Conservation (phyloP, 495 filamentous ascomycete species). For the Oidiodendron maius region DNA sequence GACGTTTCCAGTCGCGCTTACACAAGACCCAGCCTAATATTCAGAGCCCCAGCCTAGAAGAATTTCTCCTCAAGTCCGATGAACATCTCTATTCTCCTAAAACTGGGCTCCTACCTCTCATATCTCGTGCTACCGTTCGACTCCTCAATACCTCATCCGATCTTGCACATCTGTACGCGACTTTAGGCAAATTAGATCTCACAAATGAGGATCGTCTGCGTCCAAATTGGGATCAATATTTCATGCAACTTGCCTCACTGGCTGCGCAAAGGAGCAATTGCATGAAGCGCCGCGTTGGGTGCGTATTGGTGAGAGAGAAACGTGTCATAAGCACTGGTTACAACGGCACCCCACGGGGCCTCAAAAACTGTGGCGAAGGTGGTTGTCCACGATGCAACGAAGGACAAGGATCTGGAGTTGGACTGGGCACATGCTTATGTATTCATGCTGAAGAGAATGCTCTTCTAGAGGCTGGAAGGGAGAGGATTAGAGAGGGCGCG, state of each 20-base stretch:
- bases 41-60: constrained; percentile 54
- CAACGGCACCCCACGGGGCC: constrained; percentile 85
- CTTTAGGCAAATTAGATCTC: constrained; percentile 65
- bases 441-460: constrained; percentile 98
- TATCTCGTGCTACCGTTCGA: constrained; percentile 72
- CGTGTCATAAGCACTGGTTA: constrained; percentile 95
- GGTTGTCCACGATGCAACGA: constrained; percentile 86
- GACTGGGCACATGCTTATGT: constrained; percentile 81
- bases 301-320: constrained; percentile 83
- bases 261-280: constrained; percentile 91
- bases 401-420: constrained; percentile 60
- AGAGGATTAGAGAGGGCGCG: constrained; percentile 67
- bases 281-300: constrained; percentile 95
- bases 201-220: constrained; percentile 73
- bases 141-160: constrained; percentile 78
- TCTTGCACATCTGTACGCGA: constrained; percentile 58
- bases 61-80: constrained; percentile 75
- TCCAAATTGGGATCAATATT: constrained; percentile 96
- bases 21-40: constrained; percentile 7
- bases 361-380: constrained; percentile 88
- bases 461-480: constrained; percentile 85
- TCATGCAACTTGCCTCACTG: constrained; percentile 90
- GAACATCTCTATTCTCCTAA: constrained; percentile 63
- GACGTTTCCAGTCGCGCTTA: constrained; percentile 45
- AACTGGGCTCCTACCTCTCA: constrained; percentile 62